Base-by-base conservation (phyloP, 192 early-diverging fungal genomes). In the Entophlyctis helioformis region DNA sequence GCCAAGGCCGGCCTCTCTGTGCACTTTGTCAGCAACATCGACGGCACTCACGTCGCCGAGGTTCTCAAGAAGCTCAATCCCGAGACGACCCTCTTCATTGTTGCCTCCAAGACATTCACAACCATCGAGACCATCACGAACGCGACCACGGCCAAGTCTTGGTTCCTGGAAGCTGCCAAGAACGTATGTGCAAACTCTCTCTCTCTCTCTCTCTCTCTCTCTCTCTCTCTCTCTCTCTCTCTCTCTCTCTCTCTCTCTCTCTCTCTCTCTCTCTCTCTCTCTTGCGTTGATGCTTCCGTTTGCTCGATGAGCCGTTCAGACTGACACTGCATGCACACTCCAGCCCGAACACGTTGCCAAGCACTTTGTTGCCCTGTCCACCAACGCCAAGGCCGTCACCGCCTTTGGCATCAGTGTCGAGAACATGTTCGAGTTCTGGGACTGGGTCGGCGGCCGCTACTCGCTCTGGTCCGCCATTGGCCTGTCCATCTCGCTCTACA, bases 361-460 rank as follows among this genome's bases (percentile, higher is more conserved):
- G 74, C 95, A 98, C 71, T 98, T 98, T 76, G 89, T 96, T 32
- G 92, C 95, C 0, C 74, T 97, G 39, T 96, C 91, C 11, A 97
- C 94, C 53, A 97, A 97, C 79, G 80, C 80, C 23, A 74, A 82
- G 56, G 83, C 67, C 4, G 90, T 94, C 19, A 74, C 82, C 43
- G 83, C 74, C 25, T 98, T 98, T 60, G 95, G 95, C 42, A 98
- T 98, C 51, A 78, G 81, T 63, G 59, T 80, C n/a, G 70, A 80
- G 53, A 98, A 98, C 77, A 98, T 98, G 95, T 98, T 98, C 80
- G 82, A 89, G 66, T 97, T 97, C 76, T 94, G 91, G 91, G 92
- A 96, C 67, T 96, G 92, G 91, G 69, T 97, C 42, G 95, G 95
- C 58, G 95, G 95, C 31, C 84, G 95, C 45, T 98, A 98, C 72